Evolutionary conservation across 768 basidiomycete genomes (phyloP).

Genomic region (Rhodotorula diobovata): DNA sequence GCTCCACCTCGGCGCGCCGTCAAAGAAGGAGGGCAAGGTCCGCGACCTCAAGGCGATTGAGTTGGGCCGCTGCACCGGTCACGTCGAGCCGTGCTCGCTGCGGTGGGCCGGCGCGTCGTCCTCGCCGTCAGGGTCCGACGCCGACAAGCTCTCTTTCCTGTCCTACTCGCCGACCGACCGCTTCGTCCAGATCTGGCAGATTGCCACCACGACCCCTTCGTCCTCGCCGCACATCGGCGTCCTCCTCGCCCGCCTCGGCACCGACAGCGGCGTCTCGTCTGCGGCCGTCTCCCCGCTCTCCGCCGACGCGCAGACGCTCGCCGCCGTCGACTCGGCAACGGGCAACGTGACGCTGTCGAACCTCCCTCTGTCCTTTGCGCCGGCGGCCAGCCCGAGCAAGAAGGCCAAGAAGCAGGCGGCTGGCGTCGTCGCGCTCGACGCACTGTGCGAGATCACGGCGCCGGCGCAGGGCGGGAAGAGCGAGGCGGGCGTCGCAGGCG

Average conservation of each 20-base stretch:
- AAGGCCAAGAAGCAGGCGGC: constrained; percentile 25
- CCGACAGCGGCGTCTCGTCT: constrained; percentile 35
- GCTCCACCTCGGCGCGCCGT: constrained; percentile 12
- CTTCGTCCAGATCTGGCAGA: constrained; percentile 36
- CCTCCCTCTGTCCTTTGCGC: constrained; percentile 19
- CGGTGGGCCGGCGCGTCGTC: constrained; percentile 25
- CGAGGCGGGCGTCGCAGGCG: constrained; percentile 18
- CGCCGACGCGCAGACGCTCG: constrained; percentile 10
- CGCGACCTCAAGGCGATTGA: constrained; percentile 30
- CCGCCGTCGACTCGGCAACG: constrained; percentile 33
- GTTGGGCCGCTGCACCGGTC: constrained; percentile 33
- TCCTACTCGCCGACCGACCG: constrained; percentile 35
- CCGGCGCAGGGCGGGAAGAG: constrained; percentile 5
- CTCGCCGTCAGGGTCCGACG: background rate
- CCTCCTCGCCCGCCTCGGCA: constrained; percentile 36
- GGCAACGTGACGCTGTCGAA: constrained; percentile 28
- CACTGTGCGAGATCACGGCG: constrained; percentile 17
- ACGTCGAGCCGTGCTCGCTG: constrained; percentile 30
- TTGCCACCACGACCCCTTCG: constrained; percentile 9
- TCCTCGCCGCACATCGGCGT: constrained; percentile 13
- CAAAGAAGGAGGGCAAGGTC: constrained; percentile 39
- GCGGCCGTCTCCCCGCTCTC: constrained; percentile 24
- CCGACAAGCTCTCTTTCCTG: constrained; percentile 32
- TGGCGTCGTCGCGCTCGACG: constrained; percentile 30
- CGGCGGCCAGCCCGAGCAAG: background rate